Conservation (phyloP, 176 grass and related monocot species). For the Bolboschoenus planiculmis region DNA sequence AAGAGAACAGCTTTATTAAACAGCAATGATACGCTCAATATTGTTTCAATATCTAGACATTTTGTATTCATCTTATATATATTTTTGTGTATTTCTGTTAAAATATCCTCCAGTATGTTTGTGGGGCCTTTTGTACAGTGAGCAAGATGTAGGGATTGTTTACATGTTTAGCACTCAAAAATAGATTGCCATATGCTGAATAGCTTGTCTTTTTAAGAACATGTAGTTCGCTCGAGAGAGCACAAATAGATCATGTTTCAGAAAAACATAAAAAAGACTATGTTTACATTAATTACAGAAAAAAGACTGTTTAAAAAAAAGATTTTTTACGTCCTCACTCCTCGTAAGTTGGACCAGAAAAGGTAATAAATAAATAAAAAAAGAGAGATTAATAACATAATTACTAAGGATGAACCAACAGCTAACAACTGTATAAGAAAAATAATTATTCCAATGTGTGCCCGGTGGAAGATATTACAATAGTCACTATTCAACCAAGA, state of each 20-base stretch:
- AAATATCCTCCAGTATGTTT: not conserved
- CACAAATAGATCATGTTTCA: not conserved
- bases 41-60: not conserved
- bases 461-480: not conserved
- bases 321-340: not conserved
- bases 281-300: no score
- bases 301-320: no score
- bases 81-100: slow-evolving; percentile 3
- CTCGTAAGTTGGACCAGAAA: not conserved
- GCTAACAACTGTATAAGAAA: not conserved
- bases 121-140: slow-evolving; percentile 8
- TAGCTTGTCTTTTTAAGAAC: not conserved
- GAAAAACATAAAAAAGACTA: not conserved
- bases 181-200: not conserved
- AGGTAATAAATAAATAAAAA: not conserved
- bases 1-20: slow-evolving; percentile 50
- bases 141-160: not conserved
- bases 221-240: not conserved
- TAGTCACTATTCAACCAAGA: not conserved
- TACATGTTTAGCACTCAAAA: not conserved
- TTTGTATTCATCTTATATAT: not conserved
- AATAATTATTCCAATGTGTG: not conserved
- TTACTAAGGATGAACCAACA: not conserved
- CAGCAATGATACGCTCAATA: not conserved
- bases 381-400: not conserved